Evolutionary conservation across 768 basidiomycete genomes (phyloP).

Genomic region (Lentinula lateritia): DNA sequence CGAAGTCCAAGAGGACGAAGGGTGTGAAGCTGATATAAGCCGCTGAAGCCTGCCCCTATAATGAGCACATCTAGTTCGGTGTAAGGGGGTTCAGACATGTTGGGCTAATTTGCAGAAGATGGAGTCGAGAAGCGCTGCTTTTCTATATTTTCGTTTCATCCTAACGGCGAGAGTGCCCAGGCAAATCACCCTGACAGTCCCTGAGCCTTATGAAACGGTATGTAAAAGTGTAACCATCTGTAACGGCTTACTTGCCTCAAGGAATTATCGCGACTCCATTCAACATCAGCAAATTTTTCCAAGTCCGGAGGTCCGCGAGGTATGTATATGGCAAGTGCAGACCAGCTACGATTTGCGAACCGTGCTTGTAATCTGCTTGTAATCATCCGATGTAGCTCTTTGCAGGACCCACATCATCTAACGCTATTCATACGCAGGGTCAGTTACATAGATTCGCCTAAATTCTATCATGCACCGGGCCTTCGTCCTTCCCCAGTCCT

Average conservation of each 20-base stretch:
- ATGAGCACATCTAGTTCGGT: conserved; percentile 6
- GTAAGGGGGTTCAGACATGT: background rate
- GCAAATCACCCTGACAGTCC: background rate
- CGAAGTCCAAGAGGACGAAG: conserved; percentile 9
- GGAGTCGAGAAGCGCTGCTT: background rate
- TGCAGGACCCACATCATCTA: no score
- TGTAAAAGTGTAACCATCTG: background rate
- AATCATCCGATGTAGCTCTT: no score
- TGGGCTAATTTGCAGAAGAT: background rate
- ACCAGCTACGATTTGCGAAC: no score
- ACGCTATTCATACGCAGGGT: no score
- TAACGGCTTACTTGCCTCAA: background rate
- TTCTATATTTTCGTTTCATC: background rate
- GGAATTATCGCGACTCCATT: background rate
- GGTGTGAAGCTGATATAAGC: conserved; percentile 1
- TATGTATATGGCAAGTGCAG: background rate
- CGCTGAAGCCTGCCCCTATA: conserved; percentile 1
- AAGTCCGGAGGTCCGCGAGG: background rate
- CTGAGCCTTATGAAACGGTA: background rate
- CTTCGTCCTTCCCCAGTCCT: no score
- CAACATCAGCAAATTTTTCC: background rate
- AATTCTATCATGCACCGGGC: no score
- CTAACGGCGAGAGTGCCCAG: background rate
- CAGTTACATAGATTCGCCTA: no score
- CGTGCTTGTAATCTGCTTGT: no score